Conservation (phyloP, 257 asterid genomes). For the Catharanthus roseus region DNA sequence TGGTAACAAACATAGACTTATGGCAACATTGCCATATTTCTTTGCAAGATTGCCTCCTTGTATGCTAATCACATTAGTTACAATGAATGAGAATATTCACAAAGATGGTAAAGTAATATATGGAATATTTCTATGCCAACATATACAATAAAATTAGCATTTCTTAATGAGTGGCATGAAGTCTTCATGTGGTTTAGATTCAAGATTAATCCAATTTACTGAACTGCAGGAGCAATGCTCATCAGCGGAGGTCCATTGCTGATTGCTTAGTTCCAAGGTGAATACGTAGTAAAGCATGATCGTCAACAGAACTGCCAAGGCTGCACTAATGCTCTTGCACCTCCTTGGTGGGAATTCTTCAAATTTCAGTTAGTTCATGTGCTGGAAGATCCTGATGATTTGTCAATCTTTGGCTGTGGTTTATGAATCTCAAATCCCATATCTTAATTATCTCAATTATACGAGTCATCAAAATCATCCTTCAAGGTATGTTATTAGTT, state of each 20-base stretch:
- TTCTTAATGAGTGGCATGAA: too few relatives aligned
- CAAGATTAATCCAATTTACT: not conserved
- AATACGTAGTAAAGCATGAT: constrained; percentile 52
- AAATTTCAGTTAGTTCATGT: constrained; percentile 39
- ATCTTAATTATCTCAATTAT: constrained; percentile 16
- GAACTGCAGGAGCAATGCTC: constrained; percentile 43
- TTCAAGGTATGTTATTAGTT: constrained; percentile 51
- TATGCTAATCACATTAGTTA: too few relatives aligned
- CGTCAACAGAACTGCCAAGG: constrained; percentile 47
- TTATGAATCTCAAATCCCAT: constrained; percentile 31
- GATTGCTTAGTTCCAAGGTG: constrained; percentile 74
- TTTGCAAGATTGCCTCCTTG: too few relatives aligned
- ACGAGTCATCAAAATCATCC: constrained; percentile 24
- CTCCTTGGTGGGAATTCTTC: constrained; percentile 76
- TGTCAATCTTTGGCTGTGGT: constrained; percentile 25
- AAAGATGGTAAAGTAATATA: too few relatives aligned
- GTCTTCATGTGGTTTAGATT: too few relatives aligned
- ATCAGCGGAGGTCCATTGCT: constrained; percentile 55
- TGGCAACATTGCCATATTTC: too few relatives aligned
- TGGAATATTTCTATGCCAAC: too few relatives aligned
- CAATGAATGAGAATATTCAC: too few relatives aligned
- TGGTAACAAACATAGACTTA: too few relatives aligned
- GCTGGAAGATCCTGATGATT: constrained; percentile 45
- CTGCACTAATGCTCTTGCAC: constrained; percentile 50
- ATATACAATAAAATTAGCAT: too few relatives aligned